Percentiles rank a stretch among this genome's conserved stretches.
phyloP scores from a whole-genome alignment of 495 filamentous ascomycete genomes.

The Tuber indicum region DNA sequence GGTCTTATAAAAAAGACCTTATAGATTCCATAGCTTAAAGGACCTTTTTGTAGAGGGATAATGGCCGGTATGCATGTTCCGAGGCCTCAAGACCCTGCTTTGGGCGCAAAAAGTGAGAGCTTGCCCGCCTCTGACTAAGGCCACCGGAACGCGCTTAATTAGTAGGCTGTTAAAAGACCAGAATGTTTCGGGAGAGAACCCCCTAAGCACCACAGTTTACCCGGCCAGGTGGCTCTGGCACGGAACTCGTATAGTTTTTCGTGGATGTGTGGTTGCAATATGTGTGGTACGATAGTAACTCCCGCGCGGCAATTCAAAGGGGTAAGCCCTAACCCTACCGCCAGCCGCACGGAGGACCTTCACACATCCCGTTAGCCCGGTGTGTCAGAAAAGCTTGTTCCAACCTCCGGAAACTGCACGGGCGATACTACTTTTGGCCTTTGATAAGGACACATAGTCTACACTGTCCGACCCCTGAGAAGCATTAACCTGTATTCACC shows the following conservation, averaged over 20 bases:
- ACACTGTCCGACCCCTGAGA: background rate
- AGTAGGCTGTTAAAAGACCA: slow-evolving; percentile 11
- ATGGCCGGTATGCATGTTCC: too few relatives aligned
- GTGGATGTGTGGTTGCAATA: too few relatives aligned
- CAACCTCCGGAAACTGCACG: background rate
- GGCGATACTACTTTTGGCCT: slow-evolving; percentile 11
- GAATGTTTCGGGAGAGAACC: background rate
- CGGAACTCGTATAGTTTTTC: too few relatives aligned
- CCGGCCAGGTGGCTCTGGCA: background rate
- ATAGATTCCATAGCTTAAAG: too few relatives aligned
- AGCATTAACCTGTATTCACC: slow-evolving; percentile 8
- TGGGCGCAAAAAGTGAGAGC: too few relatives aligned
- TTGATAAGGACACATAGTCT: too few relatives aligned
- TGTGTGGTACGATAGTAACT: too few relatives aligned
- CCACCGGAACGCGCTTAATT: background rate
- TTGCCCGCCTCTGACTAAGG: too few relatives aligned
- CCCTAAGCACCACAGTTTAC: background rate
- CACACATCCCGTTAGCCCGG: background rate
- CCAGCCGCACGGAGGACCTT: too few relatives aligned
- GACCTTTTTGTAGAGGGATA: too few relatives aligned
- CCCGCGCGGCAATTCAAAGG: background rate
- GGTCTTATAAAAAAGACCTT: too few relatives aligned
- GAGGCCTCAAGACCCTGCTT: too few relatives aligned
- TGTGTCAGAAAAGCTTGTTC: background rate
- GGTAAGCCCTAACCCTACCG: background rate